Base-by-base conservation (phyloP, 345 rosid genomes). In the Psidium friedrichsthalianum region DNA sequence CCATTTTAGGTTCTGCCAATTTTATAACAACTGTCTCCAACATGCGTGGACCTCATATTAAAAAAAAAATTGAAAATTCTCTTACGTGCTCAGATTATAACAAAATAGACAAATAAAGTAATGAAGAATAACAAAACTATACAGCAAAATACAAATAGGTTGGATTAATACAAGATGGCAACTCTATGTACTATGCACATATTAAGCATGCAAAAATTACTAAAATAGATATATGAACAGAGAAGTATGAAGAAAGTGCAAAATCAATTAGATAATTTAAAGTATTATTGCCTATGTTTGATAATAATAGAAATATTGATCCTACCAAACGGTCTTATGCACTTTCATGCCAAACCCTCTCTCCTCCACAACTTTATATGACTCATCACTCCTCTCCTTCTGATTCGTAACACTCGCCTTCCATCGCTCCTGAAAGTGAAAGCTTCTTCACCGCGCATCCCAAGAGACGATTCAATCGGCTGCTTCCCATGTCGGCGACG, bases 151-250 rank as follows among this genome's bases (percentile, higher is more conserved):
- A 9, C 1, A n/a, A 8, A 6, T 0, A 4, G 36, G 1, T 59
- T 0, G 16, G 0, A 59, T 0, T 59, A 2, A 27, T 12, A 27
- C 12, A 27, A 59, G 36, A 59, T 27, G 5, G 13, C 15, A 16
- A 27, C 74, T n/a, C 0, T 32, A 27, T 58, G 13, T 0, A 27
- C 6, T 0, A 0, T 5, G 29, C 15, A 25, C 1, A 25, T 5
- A 36, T 11, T 40, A 5, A 40, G 42, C 42, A 3, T 2, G 42
- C 5, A 40, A 40, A 40, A 40, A 40, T 3, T 40, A 40, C 4
- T 40, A 40, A 3, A 40, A 56, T 36, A 1, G n/a, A n/a, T 56
- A 22, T 10, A 56, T 0, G 27, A 56, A 2, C 27, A 58, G 42
- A 13, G 25, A 58, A 58, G 32, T 2, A 5, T 0, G n/a, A n/a